Conservation (phyloP, 805 yeast genomes). For the Metschnikowia picachoensis region DNA sequence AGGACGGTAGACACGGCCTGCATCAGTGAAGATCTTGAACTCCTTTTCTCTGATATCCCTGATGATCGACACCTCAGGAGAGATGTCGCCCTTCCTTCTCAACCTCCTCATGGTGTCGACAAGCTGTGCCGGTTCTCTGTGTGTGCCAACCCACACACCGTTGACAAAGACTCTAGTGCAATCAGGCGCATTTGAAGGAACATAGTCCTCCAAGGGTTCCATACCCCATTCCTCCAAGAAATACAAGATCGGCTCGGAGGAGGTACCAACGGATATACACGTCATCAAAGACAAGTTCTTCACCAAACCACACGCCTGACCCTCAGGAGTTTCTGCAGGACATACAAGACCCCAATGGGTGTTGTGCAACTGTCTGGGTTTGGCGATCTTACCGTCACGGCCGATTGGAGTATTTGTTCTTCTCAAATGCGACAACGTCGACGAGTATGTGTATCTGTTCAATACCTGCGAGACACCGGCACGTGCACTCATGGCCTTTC, state of each 20-base stretch:
- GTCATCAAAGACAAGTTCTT: conserved; percentile 95
- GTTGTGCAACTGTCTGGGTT: conserved; percentile 98
- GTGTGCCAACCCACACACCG: conserved; percentile 99
- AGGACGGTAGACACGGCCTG: conserved; percentile 97
- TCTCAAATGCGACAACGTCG: conserved; percentile 97
- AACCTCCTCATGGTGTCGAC: conserved; percentile 86
- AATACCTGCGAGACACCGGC: conserved; percentile 99
- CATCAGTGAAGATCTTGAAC: conserved; percentile 94
- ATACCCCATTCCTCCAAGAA: conserved; percentile 98
- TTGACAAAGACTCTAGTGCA: conserved; percentile 94
- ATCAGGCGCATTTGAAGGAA: conserved; percentile 85
- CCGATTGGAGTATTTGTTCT: conserved; percentile 99
- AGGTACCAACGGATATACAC: conserved; percentile 95
- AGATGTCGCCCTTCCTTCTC: conserved; percentile 92
- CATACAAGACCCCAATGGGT: conserved; percentile 99
- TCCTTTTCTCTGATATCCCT: conserved; percentile 97
- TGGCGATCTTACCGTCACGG: conserved; percentile 97
- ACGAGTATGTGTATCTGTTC: conserved; percentile 95
- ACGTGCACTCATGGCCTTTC: conserved; percentile 97
- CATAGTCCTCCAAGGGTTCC: conserved; percentile 95
- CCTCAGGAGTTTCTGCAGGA: conserved; percentile 99
- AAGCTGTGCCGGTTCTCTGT: conserved; percentile 89
- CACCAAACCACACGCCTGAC: conserved; percentile 99
- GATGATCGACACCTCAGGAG: conserved; percentile 94
- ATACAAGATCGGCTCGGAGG: conserved; percentile 91